Percentiles rank a stretch among this genome's conserved stretches.
Evolutionary conservation across 2,329 filamentous ascomycete species (phyloP).

Genomic region (Fusarium marasasianum): DNA sequence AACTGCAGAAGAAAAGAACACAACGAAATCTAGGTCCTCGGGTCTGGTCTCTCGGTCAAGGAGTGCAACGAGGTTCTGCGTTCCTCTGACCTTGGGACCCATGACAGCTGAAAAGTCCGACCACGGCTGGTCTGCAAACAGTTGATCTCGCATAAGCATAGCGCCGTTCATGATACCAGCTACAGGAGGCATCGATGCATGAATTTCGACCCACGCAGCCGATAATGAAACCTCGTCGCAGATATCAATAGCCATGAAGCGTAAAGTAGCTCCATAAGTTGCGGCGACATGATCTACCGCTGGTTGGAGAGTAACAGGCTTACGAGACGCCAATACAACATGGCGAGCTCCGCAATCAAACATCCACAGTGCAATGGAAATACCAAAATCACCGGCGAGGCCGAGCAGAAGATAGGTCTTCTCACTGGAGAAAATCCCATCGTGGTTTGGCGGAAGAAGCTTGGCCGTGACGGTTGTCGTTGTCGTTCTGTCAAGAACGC

Average conservation of each 20-base stretch:
- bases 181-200: not conserved
- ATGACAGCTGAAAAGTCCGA: not conserved
- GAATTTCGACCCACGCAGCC: not conserved
- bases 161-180: not conserved
- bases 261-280: not conserved
- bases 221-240: not conserved
- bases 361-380: not conserved
- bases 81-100: not conserved
- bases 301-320: not conserved
- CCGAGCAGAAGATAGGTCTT: not conserved
- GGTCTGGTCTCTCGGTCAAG: not conserved
- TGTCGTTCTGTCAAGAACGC: not conserved
- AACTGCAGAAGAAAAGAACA: not conserved
- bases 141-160: not conserved
- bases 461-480: not conserved
- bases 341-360: not conserved
- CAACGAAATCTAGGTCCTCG: not conserved
- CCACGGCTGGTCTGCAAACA: not conserved
- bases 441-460: not conserved
- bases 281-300: not conserved
- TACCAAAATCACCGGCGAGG: not conserved
- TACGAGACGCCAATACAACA: not conserved
- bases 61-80: not conserved
- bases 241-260: not conserved
- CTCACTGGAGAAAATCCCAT: not conserved